phyloP scores from a whole-genome alignment of 345 rosid species.

The Citrus mangshanensis region DNA sequence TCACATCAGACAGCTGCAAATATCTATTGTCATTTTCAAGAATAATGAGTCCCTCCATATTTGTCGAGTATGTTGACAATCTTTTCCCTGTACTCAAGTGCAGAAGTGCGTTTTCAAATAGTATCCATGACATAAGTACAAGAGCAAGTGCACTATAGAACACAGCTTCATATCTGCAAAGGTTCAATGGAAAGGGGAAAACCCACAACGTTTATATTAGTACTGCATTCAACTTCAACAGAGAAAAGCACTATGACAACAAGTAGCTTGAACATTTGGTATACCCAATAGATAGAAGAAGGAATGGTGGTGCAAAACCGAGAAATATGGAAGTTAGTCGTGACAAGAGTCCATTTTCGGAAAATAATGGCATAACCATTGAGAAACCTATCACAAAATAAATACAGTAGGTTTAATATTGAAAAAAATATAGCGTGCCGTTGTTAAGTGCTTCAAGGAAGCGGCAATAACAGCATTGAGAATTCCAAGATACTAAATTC shows the following conservation, averaged over 20 bases:
- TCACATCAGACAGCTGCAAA: constrained; percentile 77
- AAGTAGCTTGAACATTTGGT: constrained; percentile 5
- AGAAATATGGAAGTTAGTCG: constrained; percentile 82
- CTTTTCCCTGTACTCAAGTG: constrained; percentile 41
- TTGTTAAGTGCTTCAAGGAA: background rate
- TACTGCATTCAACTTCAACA: background rate
- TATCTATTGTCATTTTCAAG: constrained; percentile 58
- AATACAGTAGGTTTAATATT: background rate
- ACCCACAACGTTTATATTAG: too few relatives aligned
- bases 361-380: constrained; percentile 78
- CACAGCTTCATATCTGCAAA: constrained; percentile 83
- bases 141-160: constrained; percentile 83
- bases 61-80: constrained; percentile 34
- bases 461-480: background rate
- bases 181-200: constrained; percentile 22
- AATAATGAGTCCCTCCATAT: constrained; percentile 29
- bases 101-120: constrained; percentile 69
- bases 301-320: constrained; percentile 88
- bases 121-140: constrained; percentile 78
- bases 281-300: constrained; percentile 92
- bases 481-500: background rate
- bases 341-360: constrained; percentile 63
- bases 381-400: constrained; percentile 49
- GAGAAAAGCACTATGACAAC: background rate
- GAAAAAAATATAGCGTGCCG: background rate